phyloP scores from a whole-genome alignment of 108 stramenopile species.

The Phaeodactylum tricornutum region DNA sequence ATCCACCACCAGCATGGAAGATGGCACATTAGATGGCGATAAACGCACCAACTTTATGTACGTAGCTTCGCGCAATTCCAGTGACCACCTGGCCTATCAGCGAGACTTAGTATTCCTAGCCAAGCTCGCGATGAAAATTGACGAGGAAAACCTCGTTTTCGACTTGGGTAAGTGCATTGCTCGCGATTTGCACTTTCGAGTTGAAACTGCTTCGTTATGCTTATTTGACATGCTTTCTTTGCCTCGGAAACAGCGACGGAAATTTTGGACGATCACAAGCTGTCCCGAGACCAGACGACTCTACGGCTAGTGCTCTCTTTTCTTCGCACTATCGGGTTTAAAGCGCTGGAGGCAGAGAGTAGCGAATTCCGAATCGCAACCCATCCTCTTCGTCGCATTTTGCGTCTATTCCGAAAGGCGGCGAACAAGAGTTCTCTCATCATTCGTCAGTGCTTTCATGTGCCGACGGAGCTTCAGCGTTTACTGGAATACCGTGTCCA shows the following conservation, averaged over 20 bases:
- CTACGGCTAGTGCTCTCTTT: conserved; percentile 15
- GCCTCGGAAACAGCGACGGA: conserved; percentile 16
- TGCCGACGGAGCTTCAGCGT: not conserved
- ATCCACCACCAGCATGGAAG: conserved; percentile 11
- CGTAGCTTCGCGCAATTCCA: conserved; percentile 45
- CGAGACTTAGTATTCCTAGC: conserved; percentile 58
- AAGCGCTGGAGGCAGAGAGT: conserved; percentile 10
- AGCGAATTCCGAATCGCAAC: too few relatives aligned
- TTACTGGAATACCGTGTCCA: too few relatives aligned
- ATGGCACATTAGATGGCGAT: conserved; percentile 2
- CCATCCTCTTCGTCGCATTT: not conserved
- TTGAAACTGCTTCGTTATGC: not conserved
- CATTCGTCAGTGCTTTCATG: not conserved
- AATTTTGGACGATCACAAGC: conserved; percentile 20
- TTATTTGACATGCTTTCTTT: not conserved
- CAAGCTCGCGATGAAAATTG: conserved; percentile 40
- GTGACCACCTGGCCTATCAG: conserved; percentile 34
- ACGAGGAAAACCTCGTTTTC: conserved; percentile 43
- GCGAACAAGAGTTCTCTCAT: too few relatives aligned
- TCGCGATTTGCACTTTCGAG: not conserved
- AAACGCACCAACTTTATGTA: conserved; percentile 30
- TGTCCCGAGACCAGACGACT: conserved; percentile 8
- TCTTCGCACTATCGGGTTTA: conserved; percentile 18
- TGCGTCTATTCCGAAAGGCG: not conserved
- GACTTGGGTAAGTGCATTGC: conserved; percentile 49